These are phyloP conservation scores for Dendrobium huoshanense DNA, from an alignment of 106 monocot genomes.

Conservation along the genomic window DNA sequence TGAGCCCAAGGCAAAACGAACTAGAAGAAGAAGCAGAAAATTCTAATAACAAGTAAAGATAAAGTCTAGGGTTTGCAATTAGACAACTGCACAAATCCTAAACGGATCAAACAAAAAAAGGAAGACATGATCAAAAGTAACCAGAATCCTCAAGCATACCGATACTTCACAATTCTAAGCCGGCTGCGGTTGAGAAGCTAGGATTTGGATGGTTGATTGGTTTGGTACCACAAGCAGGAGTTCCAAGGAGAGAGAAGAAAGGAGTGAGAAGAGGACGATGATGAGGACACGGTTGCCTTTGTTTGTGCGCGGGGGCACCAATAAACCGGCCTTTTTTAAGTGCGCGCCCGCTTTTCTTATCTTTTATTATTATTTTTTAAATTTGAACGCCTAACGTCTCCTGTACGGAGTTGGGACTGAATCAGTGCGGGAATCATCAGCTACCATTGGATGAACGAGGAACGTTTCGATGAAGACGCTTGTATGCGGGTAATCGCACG, in stretches of 20 bases:
- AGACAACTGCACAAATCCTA: neutral
- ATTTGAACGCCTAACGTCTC: neutral
- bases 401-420: neutral
- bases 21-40: neutral
- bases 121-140: neutral
- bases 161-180: neutral
- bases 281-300: neutral
- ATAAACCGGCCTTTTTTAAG: neutral
- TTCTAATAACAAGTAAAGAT: neutral
- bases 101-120: neutral
- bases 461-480: neutral
- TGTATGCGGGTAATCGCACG: neutral
- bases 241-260: neutral
- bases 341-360: neutral
- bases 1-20: neutral
- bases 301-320: neutral
- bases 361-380: neutral
- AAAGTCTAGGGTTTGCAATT: neutral
- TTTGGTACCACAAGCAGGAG: neutral
- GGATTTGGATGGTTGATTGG: neutral
- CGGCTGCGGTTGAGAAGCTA: neutral
- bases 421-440: neutral
- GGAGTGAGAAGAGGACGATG: neutral
- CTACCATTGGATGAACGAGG: neutral
- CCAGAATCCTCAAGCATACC: neutral